A percentile compares a stretch with the other conserved stretches of the same genome.
These are phyloP conservation scores for Fusarium neocosmosporiellum DNA, from an alignment of 2,329 filamentous ascomycete species.

Conservation along the genomic window DNA sequence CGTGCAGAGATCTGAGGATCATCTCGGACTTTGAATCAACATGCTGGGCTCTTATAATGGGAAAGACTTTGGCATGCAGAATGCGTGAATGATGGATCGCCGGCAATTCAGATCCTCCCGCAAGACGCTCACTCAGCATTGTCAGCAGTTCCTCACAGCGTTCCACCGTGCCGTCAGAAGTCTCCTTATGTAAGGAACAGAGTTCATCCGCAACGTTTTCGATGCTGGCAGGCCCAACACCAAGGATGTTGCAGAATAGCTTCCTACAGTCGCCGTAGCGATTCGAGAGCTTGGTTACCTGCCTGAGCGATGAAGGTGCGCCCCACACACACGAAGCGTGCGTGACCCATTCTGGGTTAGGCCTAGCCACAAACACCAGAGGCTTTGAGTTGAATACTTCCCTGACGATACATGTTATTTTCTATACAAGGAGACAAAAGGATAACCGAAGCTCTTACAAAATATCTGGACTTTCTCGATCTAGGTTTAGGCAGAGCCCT, in stretches of 20 bases:
- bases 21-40: neutral
- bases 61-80: neutral
- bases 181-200: neutral
- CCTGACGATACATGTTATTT: neutral
- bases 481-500: neutral
- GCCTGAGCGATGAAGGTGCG: neutral
- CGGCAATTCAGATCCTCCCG: neutral
- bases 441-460: neutral
- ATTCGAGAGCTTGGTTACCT: neutral
- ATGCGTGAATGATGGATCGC: neutral
- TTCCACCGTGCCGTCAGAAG: neutral
- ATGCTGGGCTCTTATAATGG: neutral
- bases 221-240: neutral
- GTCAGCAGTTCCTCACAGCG: neutral
- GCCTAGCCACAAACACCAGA: neutral
- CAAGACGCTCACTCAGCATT: neutral
- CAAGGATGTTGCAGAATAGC: neutral
- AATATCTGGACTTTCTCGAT: neutral
- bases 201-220: neutral
- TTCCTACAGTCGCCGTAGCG: neutral
- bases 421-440: neutral
- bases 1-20: neutral
- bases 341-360: neutral
- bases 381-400: neutral
- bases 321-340: neutral